Conservation (phyloP, 2,329 filamentous ascomycete species). For the Reticulascus tulasneorum region DNA sequence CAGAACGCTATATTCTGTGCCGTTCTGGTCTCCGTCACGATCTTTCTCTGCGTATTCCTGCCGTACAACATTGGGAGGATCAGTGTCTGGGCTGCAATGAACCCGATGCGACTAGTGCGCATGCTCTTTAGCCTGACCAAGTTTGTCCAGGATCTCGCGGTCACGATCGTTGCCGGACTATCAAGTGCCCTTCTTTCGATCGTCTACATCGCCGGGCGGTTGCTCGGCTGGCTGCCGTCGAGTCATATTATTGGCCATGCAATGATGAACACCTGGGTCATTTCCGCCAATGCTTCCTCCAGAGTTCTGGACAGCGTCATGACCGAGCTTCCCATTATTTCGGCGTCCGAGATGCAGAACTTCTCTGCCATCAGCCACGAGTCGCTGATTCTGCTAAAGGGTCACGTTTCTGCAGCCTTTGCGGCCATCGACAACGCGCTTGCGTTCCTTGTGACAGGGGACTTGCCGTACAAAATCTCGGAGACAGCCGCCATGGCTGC, state of each 20-base stretch:
- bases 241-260: constrained; percentile 8
- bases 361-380: constrained; percentile 75
- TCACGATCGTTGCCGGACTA: constrained; percentile 52
- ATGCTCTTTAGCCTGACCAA: constrained; percentile 72
- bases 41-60: constrained; percentile 81
- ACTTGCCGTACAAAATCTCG: constrained; percentile 30
- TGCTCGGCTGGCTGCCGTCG: constrained; percentile 11
- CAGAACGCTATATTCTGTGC: constrained; percentile 95
- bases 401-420: constrained; percentile 39
- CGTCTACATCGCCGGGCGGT: constrained; percentile 12
- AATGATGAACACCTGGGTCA: constrained; percentile 30
- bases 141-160: constrained; percentile 68
- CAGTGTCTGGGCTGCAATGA: constrained; percentile 72
- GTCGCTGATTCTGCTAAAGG: constrained; percentile 59
- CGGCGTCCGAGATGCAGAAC: constrained; percentile 62
- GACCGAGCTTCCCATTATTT: constrained; percentile 47
- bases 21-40: constrained; percentile 81
- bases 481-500: constrained; percentile 16
- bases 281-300: constrained; percentile 38
- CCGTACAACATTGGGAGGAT: constrained; percentile 91
- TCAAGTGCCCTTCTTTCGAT: constrained; percentile 8
- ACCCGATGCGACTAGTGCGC: constrained; percentile 72
- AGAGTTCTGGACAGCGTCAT: constrained; percentile 48
- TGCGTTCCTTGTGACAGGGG: constrained; percentile 41
- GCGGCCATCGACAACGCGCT: constrained; percentile 32